Conservation (phyloP, 1,284 basidiomycete genomes). For the Heliocybe sulcata region DNA sequence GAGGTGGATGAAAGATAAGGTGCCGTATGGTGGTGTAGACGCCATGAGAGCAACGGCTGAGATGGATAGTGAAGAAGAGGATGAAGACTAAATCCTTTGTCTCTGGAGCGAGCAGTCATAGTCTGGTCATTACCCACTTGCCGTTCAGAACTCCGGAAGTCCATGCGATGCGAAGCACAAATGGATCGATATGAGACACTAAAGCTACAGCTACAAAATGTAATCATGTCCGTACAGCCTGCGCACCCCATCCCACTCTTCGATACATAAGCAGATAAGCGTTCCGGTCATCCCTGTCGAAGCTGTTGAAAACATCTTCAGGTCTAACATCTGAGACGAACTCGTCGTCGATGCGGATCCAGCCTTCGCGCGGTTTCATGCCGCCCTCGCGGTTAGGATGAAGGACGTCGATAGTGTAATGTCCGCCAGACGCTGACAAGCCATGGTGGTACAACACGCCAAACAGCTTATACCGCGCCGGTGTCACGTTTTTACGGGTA, state of each 20-base stretch:
- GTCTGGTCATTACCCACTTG: too few species aligned
- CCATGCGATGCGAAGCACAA: too few species aligned
- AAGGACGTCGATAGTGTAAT: constrained; percentile 92
- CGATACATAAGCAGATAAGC: constrained; percentile 90
- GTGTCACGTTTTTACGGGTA: constrained; percentile 36
- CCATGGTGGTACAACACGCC: constrained; percentile 96
- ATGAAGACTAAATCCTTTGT: constrained; percentile 16
- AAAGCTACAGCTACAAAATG: too few species aligned
- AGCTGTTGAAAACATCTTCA: constrained; percentile 70
- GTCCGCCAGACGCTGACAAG: constrained; percentile 83
- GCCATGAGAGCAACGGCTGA: constrained; percentile 31
- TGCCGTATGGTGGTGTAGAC: constrained; percentile 52
- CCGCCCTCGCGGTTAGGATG: constrained; percentile 63
- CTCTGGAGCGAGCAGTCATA: too few species aligned
- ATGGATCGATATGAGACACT: too few species aligned
- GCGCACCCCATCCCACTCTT: constrained; percentile 23
- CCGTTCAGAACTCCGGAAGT: too few species aligned
- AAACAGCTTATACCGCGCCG: constrained; percentile 77
- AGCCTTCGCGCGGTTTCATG: constrained; percentile 48
- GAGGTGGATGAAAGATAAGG: constrained; percentile 50
- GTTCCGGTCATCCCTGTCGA: constrained; percentile 58
- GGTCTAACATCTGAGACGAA: constrained; percentile 71
- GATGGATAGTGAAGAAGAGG: constrained; percentile 25
- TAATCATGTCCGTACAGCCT: constrained; percentile 3
- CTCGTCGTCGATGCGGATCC: constrained; percentile 95